A percentile compares a stretch with the other conserved stretches of the same genome.
phyloP scores from a whole-genome alignment of 2,329 filamentous ascomycete species.

The Onygena corvina region DNA sequence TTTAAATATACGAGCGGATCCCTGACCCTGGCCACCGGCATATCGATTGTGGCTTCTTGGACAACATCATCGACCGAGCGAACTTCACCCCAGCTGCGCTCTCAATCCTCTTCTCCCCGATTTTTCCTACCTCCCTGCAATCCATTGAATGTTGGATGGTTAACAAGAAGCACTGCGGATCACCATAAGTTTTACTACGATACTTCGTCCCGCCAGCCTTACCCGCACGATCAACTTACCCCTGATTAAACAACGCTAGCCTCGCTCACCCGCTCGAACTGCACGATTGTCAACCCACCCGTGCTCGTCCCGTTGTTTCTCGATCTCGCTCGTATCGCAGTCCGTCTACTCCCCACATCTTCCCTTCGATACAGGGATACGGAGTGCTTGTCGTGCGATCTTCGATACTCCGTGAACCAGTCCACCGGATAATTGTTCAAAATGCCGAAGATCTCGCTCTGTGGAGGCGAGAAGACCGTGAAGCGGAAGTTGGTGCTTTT shows the following conservation, averaged over 20 bases:
- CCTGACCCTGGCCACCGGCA: background rate
- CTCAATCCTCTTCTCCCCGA: background rate
- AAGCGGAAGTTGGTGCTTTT: constrained; percentile 94
- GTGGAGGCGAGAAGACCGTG: constrained; percentile 68
- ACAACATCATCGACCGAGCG: constrained; percentile 3
- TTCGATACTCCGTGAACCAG: background rate
- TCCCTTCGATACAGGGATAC: background rate
- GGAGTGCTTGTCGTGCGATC: background rate
- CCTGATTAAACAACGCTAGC: background rate
- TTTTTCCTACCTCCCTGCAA: background rate
- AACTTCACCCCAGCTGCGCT: no score
- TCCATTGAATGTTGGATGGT: background rate
- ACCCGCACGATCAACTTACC: constrained; percentile 1
- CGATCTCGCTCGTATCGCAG: constrained; percentile 2
- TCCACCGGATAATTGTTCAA: constrained; percentile 14
- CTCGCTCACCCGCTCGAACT: background rate
- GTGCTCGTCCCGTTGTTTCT: background rate
- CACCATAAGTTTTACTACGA: no score
- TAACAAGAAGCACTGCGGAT: no score
- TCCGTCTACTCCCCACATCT: background rate
- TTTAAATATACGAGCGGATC: background rate
- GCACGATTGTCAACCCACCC: background rate
- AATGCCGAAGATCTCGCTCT: constrained; percentile 40
- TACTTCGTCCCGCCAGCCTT: background rate
- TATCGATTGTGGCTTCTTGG: constrained; percentile 4